Conservation (phyloP, 1,284 basidiomycete genomes). For the Ganoderma sp. region DNA sequence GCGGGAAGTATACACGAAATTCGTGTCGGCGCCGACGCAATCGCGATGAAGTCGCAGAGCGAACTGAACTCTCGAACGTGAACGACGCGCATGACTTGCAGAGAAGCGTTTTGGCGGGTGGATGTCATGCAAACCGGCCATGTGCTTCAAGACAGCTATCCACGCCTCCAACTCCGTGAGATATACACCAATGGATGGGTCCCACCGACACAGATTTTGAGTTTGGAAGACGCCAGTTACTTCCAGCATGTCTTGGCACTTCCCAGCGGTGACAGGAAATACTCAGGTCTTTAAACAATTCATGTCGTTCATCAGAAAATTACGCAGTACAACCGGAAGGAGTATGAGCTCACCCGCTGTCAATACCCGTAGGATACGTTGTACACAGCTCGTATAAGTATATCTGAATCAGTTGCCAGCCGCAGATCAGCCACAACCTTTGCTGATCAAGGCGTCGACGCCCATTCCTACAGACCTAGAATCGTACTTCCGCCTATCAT, state of each 20-base stretch:
- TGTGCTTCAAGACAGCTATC: background rate
- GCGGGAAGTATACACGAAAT: background rate
- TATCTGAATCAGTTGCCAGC: no score
- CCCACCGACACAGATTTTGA: background rate
- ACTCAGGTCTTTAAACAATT: background rate
- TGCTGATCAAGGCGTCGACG: no score
- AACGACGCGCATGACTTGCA: background rate
- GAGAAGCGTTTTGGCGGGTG: no score
- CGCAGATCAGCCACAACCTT: no score
- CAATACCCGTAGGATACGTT: background rate
- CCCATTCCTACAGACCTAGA: no score
- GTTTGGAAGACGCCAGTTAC: background rate
- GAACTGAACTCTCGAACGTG: background rate
- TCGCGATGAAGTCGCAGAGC: no score
- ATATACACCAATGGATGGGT: background rate
- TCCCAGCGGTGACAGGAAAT: background rate
- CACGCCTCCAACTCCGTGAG: conserved; percentile 4
- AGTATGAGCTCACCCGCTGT: background rate
- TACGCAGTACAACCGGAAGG: background rate
- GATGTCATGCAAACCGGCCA: background rate
- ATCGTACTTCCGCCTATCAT: no score
- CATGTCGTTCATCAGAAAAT: background rate
- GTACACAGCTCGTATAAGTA: no score
- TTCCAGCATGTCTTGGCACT: background rate
- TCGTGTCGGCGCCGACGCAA: background rate